phyloP scores from a whole-genome alignment of 805 yeast species.

The Metschnikowia proteae region DNA sequence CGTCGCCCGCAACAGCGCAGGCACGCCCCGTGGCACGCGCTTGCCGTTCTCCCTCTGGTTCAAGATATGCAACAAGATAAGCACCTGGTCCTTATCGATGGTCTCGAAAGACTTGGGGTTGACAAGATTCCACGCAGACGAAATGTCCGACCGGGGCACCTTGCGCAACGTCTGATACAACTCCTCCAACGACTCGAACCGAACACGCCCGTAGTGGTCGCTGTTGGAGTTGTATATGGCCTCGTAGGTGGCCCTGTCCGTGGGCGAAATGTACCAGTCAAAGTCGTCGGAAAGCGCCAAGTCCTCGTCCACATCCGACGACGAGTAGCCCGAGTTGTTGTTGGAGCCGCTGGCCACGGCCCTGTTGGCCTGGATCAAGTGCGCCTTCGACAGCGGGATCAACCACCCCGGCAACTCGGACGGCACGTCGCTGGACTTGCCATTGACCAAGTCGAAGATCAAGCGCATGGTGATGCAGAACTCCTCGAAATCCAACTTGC shows the following conservation, averaged over 20 bases:
- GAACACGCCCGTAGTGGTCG: slow-evolving; percentile 76
- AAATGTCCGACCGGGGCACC: slow-evolving; percentile 80
- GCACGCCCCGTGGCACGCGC: slow-evolving; percentile 90
- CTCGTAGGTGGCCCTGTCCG: slow-evolving; percentile 75
- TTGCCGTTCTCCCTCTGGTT: slow-evolving; percentile 85
- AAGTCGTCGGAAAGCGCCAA: slow-evolving; percentile 61
- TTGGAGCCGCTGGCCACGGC: slow-evolving; percentile 45
- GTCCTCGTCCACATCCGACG: slow-evolving; percentile 59
- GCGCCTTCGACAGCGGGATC: slow-evolving; percentile 84
- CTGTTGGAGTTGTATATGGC: slow-evolving; percentile 68
- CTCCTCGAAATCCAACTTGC: slow-evolving; percentile 87
- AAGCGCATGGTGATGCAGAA: slow-evolving; percentile 96
- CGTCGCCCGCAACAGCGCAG: slow-evolving; percentile 85
- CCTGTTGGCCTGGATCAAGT: slow-evolving; percentile 76
- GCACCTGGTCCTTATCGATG: slow-evolving; percentile 88
- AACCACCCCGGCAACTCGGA: slow-evolving; percentile 82
- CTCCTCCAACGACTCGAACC: slow-evolving; percentile 65
- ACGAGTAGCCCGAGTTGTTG: slow-evolving; percentile 19
- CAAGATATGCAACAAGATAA: slow-evolving; percentile 84
- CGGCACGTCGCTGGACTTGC: slow-evolving; percentile 57
- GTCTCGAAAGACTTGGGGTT: slow-evolving; percentile 86
- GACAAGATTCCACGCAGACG: slow-evolving; percentile 92
- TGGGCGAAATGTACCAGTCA: slow-evolving; percentile 96
- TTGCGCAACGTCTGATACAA: slow-evolving; percentile 64
- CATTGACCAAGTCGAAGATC: slow-evolving; percentile 86